Percentiles rank a stretch among this genome's conserved stretches.
phyloP scores from a whole-genome alignment of 1,284 basidiomycete species.

The Peniophora sp. region DNA sequence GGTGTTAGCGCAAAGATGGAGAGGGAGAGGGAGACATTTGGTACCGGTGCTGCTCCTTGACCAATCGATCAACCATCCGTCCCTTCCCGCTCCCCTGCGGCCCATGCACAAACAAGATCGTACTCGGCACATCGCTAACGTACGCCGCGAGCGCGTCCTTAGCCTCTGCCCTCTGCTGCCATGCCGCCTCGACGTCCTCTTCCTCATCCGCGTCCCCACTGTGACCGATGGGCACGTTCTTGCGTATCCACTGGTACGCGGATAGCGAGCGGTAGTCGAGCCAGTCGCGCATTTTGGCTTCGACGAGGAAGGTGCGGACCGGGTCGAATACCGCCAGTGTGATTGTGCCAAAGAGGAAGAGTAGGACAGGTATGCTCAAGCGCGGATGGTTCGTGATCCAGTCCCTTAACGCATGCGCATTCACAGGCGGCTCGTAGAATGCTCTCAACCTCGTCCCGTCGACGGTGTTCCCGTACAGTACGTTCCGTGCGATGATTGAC shows the following conservation, averaged over 20 bases:
- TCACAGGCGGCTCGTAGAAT: conserved; percentile 69
- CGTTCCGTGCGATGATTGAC: conserved; percentile 81
- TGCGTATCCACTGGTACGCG: conserved; percentile 60
- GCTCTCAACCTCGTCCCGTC: conserved; percentile 54
- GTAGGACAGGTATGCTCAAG: conserved; percentile 77
- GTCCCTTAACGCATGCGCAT: conserved; percentile 70
- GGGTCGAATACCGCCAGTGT: conserved; percentile 94
- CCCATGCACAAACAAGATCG: conserved; percentile 78
- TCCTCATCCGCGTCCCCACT: conserved; percentile 13
- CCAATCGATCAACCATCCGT: conserved; percentile 55
- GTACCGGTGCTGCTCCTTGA: conserved; percentile 56
- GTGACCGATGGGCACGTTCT: conserved; percentile 46
- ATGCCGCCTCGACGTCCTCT: conserved; percentile 35
- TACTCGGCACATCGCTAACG: conserved; percentile 68
- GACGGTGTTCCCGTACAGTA: conserved; percentile 66
- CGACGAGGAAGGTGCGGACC: conserved; percentile 78
- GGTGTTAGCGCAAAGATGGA: background rate
- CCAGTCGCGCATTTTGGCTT: conserved; percentile 77
- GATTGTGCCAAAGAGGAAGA: conserved; percentile 83
- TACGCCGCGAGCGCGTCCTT: conserved; percentile 63
- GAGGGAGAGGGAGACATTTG: conserved; percentile 10
- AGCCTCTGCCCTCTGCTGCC: conserved; percentile 81
- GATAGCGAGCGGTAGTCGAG: conserved; percentile 66
- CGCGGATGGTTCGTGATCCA: conserved; percentile 85
- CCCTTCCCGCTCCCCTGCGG: conserved; percentile 90